A percentile compares a stretch with the other conserved stretches of the same genome.
Evolutionary conservation across 768 basidiomycete genomes (phyloP).

Genomic region (Russula sp.): DNA sequence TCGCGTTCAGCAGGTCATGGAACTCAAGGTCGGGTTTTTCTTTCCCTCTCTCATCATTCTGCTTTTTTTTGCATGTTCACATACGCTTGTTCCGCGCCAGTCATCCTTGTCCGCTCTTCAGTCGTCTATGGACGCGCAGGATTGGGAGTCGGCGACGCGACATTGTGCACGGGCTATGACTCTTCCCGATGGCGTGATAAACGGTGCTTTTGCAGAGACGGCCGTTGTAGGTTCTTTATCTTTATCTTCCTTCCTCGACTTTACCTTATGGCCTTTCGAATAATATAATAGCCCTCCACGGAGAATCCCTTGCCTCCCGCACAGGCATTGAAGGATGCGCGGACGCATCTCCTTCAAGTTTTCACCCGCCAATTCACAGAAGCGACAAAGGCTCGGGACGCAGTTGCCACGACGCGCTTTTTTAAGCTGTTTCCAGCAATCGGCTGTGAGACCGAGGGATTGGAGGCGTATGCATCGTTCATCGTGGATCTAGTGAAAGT

Average conservation of each 20-base stretch:
- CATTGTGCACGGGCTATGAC: slow-evolving; percentile 90
- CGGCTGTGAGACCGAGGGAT: slow-evolving; percentile 86
- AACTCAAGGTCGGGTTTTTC: slow-evolving; percentile 68
- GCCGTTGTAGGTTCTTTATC: slow-evolving; percentile 62
- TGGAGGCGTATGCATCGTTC: slow-evolving; percentile 88
- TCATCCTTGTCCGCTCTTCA: slow-evolving; percentile 54
- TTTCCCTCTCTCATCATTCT: not conserved
- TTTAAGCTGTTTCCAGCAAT: slow-evolving; percentile 97
- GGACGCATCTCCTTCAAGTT: slow-evolving; percentile 64
- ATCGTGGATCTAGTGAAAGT: slow-evolving; percentile 85
- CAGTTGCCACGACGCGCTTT: slow-evolving; percentile 82
- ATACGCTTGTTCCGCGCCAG: slow-evolving; percentile 33
- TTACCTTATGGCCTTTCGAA: not conserved
- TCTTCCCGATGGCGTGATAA: slow-evolving; percentile 66
- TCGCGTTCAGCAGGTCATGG: slow-evolving; percentile 86
- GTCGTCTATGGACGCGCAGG: slow-evolving; percentile 63
- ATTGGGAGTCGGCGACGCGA: slow-evolving; percentile 94
- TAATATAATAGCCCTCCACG: slow-evolving; percentile 69
- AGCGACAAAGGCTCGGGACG: slow-evolving; percentile 76
- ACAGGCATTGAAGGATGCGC: slow-evolving; percentile 70
- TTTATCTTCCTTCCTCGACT: not conserved
- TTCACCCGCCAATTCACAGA: slow-evolving; percentile 77
- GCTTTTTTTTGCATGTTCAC: not conserved
- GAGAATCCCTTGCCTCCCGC: slow-evolving; percentile 81
- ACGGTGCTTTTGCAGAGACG: slow-evolving; percentile 77